Base-by-base conservation (phyloP, 2,329 filamentous ascomycete species). In the Fusarium euwallaceae region DNA sequence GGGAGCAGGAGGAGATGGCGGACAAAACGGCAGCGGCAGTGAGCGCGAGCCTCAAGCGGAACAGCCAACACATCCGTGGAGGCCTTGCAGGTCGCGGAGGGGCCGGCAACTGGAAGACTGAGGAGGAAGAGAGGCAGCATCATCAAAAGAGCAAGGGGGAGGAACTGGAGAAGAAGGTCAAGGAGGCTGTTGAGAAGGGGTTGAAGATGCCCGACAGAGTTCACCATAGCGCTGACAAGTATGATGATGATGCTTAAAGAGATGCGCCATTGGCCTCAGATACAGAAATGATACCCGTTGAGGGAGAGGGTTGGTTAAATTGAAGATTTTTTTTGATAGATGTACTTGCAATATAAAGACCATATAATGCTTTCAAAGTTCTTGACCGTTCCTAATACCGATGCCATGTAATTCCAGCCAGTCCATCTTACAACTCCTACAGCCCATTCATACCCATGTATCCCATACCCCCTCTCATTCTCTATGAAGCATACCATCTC, bases 41-140 rank as follows among this genome's bases (percentile, higher is more conserved):
- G 41, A 78, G 70, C 22, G 81, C 82, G 7, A 81, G 79, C 61
- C 75, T 78, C 32, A 78, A 76, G 66, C 48, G 48, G 17, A 72
- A 70, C 70, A 77, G 74, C 66, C 68, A 76, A n/a, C 73, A 73
- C 37, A 51, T 48, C 41, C 65, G 71, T 6, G 73, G 75, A 45
- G 78, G 73, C 0, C 67, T 80, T 60, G 76, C 64, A 5, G 89
- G 90, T 0, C 85, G 89, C 6, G 90, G 89, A 27, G 89, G 89
- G n/a, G 88, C 88, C 1, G 90, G 89, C 3, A 91, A 91, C 79
- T 91, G 87, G 83, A 78, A 73, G 53, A 72, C 71, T 51, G 80
- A 80, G 24, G 71, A 75, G 29, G 71, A 79, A 24, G 80, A 77
- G 41, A 73, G 75, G 9, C 60, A 70, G 36, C 75, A 76, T 7